Percentiles rank a stretch among this genome's conserved stretches.
Evolutionary conservation across 2,329 filamentous ascomycete genomes (phyloP).

Genomic region (Fusarium duplospermum): DNA sequence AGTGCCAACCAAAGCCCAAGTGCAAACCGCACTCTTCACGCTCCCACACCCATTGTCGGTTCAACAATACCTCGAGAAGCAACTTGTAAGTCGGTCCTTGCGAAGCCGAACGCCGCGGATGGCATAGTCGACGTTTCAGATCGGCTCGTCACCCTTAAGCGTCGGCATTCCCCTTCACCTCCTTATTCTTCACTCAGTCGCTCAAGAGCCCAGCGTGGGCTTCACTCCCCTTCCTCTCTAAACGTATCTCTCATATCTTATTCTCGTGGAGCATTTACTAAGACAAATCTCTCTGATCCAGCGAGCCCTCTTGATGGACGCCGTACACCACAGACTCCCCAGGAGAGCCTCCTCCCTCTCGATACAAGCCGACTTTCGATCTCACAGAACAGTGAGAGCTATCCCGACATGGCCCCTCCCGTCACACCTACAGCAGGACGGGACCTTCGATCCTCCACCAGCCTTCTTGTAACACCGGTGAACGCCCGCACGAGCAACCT

Average conservation of each 20-base stretch:
- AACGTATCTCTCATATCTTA: slow-evolving; percentile 43
- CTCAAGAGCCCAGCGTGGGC: slow-evolving; percentile 46
- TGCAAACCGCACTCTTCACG: slow-evolving; percentile 56
- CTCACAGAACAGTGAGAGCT: slow-evolving; percentile 66
- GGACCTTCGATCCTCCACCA: slow-evolving; percentile 62
- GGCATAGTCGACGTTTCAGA: slow-evolving; percentile 23
- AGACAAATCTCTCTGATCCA: slow-evolving; percentile 60
- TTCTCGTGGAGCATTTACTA: slow-evolving; percentile 61
- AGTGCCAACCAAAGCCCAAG: slow-evolving; percentile 52
- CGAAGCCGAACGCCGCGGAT: slow-evolving; percentile 18
- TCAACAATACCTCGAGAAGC: slow-evolving; percentile 51
- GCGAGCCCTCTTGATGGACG: slow-evolving; percentile 71
- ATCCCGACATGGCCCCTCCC: slow-evolving; percentile 63
- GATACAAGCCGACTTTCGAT: slow-evolving; percentile 89
- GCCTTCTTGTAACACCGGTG: slow-evolving; percentile 73
- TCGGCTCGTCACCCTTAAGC: slow-evolving; percentile 46
- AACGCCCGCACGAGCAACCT: slow-evolving; percentile 77
- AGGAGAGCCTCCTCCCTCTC: slow-evolving; percentile 77
- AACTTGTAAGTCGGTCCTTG: slow-evolving; percentile 58
- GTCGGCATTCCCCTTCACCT: slow-evolving; percentile 49
- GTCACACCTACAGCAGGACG: slow-evolving; percentile 82
- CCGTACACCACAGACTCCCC: slow-evolving; percentile 81
- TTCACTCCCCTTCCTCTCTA: slow-evolving; percentile 51
- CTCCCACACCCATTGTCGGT: slow-evolving; percentile 56
- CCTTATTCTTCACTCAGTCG: slow-evolving; percentile 53